phyloP scores from a whole-genome alignment of 1,139 yeast species.

The Kurtzmaniella natalensis region DNA sequence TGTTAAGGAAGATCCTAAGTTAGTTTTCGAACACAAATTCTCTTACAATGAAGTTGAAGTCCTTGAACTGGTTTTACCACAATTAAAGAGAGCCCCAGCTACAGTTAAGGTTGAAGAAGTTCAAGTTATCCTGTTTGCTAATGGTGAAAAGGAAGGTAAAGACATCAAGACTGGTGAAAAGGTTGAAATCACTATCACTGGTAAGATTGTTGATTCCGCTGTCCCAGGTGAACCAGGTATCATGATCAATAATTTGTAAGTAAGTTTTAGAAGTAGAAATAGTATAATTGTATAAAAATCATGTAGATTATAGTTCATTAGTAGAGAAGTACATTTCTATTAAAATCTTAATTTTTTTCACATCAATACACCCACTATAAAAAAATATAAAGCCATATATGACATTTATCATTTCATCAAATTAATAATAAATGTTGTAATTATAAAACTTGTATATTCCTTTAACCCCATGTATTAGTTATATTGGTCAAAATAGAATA shows the following conservation, averaged over 20 bases:
- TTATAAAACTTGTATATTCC: no score
- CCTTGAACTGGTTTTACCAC: slow-evolving; percentile 51
- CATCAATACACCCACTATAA: no score
- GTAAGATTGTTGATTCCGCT: slow-evolving; percentile 76
- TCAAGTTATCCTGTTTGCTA: slow-evolving; percentile 52
- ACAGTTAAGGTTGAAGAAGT: slow-evolving; percentile 54
- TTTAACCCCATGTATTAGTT: no score
- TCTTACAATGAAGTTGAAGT: slow-evolving; percentile 73
- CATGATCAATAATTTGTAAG: slow-evolving; percentile 54
- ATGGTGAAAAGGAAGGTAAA: slow-evolving; percentile 58
- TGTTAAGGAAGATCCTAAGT: slow-evolving; percentile 58
- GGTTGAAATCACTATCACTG: slow-evolving; percentile 55
- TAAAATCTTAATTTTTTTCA: no score
- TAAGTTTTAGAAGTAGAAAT: no score
- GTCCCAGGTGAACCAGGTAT: slow-evolving; percentile 95
- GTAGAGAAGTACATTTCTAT: no score
- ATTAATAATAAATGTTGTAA: no score
- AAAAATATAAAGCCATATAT: no score
- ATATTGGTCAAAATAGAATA: no score
- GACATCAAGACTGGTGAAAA: slow-evolving; percentile 68
- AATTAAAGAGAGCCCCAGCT: slow-evolving; percentile 64
- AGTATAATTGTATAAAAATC: no score
- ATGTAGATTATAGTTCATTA: no score
- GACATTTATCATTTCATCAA: no score
- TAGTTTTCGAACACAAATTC: slow-evolving; percentile 84